Conservation (phyloP, 306 rosid genomes). For the Pterocarpus santalinus region DNA sequence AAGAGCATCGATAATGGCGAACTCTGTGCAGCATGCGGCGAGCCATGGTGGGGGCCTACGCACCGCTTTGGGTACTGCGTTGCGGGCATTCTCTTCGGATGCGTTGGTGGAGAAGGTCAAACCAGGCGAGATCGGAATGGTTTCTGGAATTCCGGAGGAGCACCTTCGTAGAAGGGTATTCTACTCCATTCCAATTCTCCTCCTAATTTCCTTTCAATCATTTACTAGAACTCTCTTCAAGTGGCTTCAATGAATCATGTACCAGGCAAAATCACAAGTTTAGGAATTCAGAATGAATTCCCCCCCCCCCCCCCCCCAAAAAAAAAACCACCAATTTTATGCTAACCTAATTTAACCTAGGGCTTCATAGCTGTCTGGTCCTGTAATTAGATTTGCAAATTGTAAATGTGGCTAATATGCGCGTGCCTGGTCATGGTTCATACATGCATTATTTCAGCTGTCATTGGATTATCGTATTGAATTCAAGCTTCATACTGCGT, state of each 20-base stretch:
- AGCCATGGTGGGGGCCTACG: slow-evolving; percentile 63
- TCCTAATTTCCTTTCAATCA: neutral
- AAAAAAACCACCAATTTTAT: neutral
- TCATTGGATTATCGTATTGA: neutral
- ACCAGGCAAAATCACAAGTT: neutral
- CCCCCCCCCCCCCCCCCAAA: neutral
- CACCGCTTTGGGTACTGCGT: slow-evolving; percentile 51
- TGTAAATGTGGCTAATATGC: neutral
- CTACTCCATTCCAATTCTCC: neutral
- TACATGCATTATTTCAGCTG: neutral
- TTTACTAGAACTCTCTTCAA: neutral
- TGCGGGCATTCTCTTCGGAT: slow-evolving; percentile 66
- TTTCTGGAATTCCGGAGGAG: slow-evolving; percentile 92
- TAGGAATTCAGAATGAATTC: neutral
- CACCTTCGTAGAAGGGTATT: slow-evolving; percentile 84
- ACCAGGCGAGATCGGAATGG: slow-evolving; percentile 89
- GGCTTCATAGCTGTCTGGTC: slow-evolving; percentile 6
- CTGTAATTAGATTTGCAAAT: neutral
- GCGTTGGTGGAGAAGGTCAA: slow-evolving; percentile 72
- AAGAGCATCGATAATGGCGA: slow-evolving; percentile 64
- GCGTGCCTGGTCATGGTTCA: neutral
- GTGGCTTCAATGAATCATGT: neutral
- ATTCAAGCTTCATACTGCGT: neutral
- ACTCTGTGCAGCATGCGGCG: slow-evolving; percentile 67
- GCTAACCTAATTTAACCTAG: slow-evolving; percentile 14